Evolutionary conservation across 768 basidiomycete species (phyloP), one percentile per base, ranked within the genome.

Genomic region (Podaxis sp.): DNA sequence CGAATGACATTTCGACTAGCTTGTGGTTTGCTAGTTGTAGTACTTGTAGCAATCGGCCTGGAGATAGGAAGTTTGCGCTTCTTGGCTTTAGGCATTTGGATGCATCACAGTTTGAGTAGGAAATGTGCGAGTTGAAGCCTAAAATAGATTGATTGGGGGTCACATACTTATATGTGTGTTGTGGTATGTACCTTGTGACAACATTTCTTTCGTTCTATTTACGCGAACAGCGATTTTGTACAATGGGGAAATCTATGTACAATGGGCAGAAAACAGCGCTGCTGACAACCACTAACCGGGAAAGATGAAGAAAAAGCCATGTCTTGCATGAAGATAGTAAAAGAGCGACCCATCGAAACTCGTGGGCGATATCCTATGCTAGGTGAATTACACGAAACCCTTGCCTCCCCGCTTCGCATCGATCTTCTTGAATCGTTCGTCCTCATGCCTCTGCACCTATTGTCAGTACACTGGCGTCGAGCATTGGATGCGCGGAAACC

Each of bases 391-490:
- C 65, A 95, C 93, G 69, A 96, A 96, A 65, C 92, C 91, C 65
- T 81, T 78, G 55, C 93, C 92, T 66, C 92, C 93, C 66, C 92
- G 88, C 77, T 96, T 96, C 61, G 85, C 85, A 67, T 96, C 93
- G 66, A 96, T 96, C 77, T 82, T 90, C 80, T 85, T 87, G 82
- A 96, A 96, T 39, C 94, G 87, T 68, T 90, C 89, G 61, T 84
- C 80, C 75, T 95, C 88, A 72, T 87, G 79, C 68, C 93, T 84
- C 92, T 93, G 77, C 56, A 57, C 57, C 39, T 17, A 48, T 63
- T 52, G 36, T 36, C 36, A 59, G 40, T 54, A 51, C 48, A 52
- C 40, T 40, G 51, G 8, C 17, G 24, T 1, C 0, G 39, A 24
- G 51, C 36, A 51, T 39, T 60, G n/a, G 40, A 59, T 39, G 15